Evolutionary conservation across 805 yeast genomes (phyloP).

Genomic region (Ogataea populi-albae): DNA sequence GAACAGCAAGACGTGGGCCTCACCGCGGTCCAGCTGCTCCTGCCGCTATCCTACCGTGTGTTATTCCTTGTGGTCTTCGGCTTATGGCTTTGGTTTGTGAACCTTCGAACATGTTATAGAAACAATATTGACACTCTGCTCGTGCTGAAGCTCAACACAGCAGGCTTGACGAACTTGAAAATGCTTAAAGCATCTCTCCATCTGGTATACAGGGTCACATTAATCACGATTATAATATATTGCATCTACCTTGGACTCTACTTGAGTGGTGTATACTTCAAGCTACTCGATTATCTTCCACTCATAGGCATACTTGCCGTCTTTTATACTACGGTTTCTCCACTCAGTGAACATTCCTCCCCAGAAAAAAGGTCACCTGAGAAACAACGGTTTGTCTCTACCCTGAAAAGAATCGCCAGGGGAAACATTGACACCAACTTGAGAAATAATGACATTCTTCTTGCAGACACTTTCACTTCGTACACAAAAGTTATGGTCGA

Average conservation of each 20-base stretch:
- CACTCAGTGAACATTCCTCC: slow-evolving; percentile 15
- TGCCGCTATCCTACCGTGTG: slow-evolving; percentile 53
- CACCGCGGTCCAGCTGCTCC: slow-evolving; percentile 34
- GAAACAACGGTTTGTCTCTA: slow-evolving; percentile 46
- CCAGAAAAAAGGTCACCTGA: slow-evolving; percentile 23
- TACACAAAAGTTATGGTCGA: slow-evolving; percentile 77
- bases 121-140: slow-evolving; percentile 44
- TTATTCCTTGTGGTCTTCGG: slow-evolving; percentile 49
- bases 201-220: slow-evolving; percentile 20
- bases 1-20: slow-evolving; percentile 3
- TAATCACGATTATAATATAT: slow-evolving; percentile 28
- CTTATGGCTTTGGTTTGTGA: slow-evolving; percentile 50
- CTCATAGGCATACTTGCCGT: slow-evolving; percentile 32
- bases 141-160: slow-evolving; percentile 35
- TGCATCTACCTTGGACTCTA: slow-evolving; percentile 27
- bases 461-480: slow-evolving; percentile 84
- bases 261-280: slow-evolving; percentile 24
- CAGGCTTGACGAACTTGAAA: slow-evolving; percentile 18
- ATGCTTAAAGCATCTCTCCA: slow-evolving; percentile 17
- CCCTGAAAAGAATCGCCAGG: slow-evolving; percentile 48
- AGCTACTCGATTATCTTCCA: slow-evolving; percentile 35
- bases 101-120: slow-evolving; percentile 38
- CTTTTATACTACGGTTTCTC: slow-evolving; percentile 31
- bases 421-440: slow-evolving; percentile 61
- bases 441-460: slow-evolving; percentile 74